Base-by-base conservation (phyloP, 352 stramenopile species). In the Pythium brassicae region DNA sequence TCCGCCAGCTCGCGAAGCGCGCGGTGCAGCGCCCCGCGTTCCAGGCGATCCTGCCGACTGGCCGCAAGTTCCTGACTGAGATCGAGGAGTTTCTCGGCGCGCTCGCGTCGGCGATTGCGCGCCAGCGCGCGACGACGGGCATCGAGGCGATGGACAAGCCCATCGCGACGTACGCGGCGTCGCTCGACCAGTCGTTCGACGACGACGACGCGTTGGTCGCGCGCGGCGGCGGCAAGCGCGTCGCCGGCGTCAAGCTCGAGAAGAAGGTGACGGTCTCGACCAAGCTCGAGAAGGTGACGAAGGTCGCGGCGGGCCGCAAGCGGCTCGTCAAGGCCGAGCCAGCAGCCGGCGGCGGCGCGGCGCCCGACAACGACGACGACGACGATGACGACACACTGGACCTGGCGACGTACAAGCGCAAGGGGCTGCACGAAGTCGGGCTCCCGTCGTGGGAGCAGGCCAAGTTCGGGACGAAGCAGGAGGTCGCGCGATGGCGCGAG, bases 21-120 rank as follows among this genome's bases (percentile, higher is more conserved):
- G 85, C 88, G 3, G 76, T 98, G 17, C 82, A 95, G 61, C 75
- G 83, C 4, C 57, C 57, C 0, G 66, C 86, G 39, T 96, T 97
- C 57, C 77, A 96, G 58, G 56, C 72, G 2, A 95, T 96, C 68
- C 65, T 96, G 25, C 86, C 87, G 0, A 80, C 89, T n/a, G 89
- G 89, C 4, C 79, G 87, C 39, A 94, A 95, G 62, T 97, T 96
- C 56, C 63, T 96, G 37, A 89, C 92, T 35, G 89, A 97, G 61
- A 87, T 96, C 8, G 84, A 92, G 63, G 69, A 92, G 43, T 96
- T 96, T 50, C 60, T 96, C 9, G 68, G 76, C 17, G 68, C 72
- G 3, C 62, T 92, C n/a, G 84, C 84, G 11, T 73, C 45, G 12
- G 67, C 92, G 40, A 81, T 94, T 9, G 77, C 82, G 0, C 46